phyloP scores from a whole-genome alignment of 73 alveolate genomes.

The Blepharisma stoltei region DNA sequence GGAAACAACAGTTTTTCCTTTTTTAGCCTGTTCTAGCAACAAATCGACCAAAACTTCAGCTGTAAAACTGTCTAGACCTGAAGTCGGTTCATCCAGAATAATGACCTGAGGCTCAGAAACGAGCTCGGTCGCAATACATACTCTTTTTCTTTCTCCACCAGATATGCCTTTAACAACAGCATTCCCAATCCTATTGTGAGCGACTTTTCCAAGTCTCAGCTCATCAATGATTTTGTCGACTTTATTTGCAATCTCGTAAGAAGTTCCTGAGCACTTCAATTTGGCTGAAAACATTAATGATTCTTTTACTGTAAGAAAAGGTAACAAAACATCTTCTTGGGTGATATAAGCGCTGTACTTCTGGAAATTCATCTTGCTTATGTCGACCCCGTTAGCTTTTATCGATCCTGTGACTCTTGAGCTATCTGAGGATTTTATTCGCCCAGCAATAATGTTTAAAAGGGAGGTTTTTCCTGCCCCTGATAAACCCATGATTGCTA shows the following conservation, averaged over 20 bases:
- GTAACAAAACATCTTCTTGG: not conserved
- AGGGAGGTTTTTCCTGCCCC: slow-evolving; percentile 46
- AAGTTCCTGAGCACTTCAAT: not conserved
- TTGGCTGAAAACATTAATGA: not conserved
- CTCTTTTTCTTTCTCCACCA: slow-evolving; percentile 22
- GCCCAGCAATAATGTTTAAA: slow-evolving; percentile 29
- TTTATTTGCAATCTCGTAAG: not conserved
- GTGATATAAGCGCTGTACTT: not conserved
- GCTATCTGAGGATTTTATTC: not conserved
- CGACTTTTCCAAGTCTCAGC: not conserved
- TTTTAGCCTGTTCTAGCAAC: not conserved
- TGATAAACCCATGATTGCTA: slow-evolving; percentile 38
- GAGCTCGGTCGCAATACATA: not conserved
- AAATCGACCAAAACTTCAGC: not conserved
- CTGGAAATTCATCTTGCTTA: not conserved
- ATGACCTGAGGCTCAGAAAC: slow-evolving; percentile 4
- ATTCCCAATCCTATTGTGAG: not conserved
- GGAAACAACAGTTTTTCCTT: not conserved
- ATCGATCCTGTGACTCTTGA: not conserved
- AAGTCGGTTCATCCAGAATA: slow-evolving; percentile 21
- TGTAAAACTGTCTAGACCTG: slow-evolving; percentile 24
- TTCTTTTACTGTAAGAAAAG: not conserved
- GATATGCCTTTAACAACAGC: slow-evolving; percentile 2
- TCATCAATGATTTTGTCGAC: not conserved
- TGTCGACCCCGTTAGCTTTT: not conserved